A percentile compares a stretch with the other conserved stretches of the same genome.
Conservation (phyloP, 352 stramenopile genomes). For the Phytophthora megakarya region DNA sequence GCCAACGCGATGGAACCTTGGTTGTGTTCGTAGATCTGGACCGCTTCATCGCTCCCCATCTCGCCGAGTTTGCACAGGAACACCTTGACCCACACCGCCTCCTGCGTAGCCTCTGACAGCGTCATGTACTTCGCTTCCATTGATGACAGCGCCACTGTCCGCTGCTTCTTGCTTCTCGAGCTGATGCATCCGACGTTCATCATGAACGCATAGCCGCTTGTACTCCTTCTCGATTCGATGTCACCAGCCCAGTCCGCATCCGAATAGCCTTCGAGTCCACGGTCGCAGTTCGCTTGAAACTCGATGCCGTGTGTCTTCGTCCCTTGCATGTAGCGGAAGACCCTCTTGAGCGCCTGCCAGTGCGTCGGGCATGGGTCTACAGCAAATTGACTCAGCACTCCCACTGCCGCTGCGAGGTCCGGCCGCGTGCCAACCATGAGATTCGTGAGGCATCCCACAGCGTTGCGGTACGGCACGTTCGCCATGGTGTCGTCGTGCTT, state of each 20-base stretch:
- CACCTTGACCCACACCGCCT: too few relatives aligned
- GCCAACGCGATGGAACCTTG: too few relatives aligned
- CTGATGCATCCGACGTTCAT: neutral
- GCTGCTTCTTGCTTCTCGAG: too few relatives aligned
- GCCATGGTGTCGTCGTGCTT: constrained; percentile 17
- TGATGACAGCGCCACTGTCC: too few relatives aligned
- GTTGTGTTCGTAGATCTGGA: too few relatives aligned
- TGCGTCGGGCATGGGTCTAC: constrained; percentile 24
- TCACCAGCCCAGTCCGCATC: constrained; percentile 1
- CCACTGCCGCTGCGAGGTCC: constrained; percentile 7
- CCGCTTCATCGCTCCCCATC: too few relatives aligned
- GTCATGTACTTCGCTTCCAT: too few relatives aligned
- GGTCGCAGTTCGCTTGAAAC: neutral
- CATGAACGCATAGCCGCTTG: neutral
- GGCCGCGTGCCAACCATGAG: too few relatives aligned
- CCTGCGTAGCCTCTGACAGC: too few relatives aligned
- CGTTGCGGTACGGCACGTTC: constrained; percentile 18
- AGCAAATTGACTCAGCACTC: constrained; percentile 22
- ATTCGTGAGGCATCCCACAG: constrained; percentile 11
- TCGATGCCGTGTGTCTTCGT: neutral
- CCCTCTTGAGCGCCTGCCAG: neutral
- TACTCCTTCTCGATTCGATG: neutral
- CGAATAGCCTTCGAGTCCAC: neutral
- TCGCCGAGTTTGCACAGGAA: too few relatives aligned
- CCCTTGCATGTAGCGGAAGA: neutral